These are phyloP conservation scores for Hypoxylon sp. DNA, from an alignment of 2,329 filamentous ascomycete genomes.

Conservation along the genomic window DNA sequence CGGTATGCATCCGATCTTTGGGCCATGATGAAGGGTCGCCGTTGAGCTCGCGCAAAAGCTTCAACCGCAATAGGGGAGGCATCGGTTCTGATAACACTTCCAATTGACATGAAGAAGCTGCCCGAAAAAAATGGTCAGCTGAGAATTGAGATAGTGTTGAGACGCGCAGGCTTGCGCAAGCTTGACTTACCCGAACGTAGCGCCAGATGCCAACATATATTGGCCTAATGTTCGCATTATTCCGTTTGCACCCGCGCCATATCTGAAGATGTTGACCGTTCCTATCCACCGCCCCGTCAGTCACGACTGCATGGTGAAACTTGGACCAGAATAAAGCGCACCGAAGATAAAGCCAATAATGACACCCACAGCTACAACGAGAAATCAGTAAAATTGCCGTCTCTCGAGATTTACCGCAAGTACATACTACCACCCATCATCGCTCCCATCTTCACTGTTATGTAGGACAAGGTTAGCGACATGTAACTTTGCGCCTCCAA, in stretches of 20 bases:
- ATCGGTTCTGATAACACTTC: conserved; percentile 95
- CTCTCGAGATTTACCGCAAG: neutral
- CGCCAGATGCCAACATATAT: conserved; percentile 95
- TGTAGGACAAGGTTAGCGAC: conserved; percentile 52
- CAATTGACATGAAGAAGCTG: conserved; percentile 98
- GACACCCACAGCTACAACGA: conserved; percentile 82
- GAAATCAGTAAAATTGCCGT: conserved; percentile 27
- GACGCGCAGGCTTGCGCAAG: neutral
- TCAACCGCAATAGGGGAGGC: conserved; percentile 81
- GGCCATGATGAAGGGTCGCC: conserved; percentile 78
- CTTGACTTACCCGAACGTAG: conserved; percentile 87
- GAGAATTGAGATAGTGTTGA: conserved; percentile 2
- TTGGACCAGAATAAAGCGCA: conserved; percentile 58
- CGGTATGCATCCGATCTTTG: conserved; percentile 59
- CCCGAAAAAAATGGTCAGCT: conserved; percentile 41
- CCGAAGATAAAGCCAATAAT: conserved; percentile 99
- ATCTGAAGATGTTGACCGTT: conserved; percentile 94
- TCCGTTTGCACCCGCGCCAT: conserved; percentile 92
- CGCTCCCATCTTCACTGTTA: conserved; percentile 93
- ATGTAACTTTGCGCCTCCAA: conserved; percentile 23
- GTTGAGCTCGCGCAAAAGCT: conserved; percentile 81
- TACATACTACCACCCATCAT: conserved; percentile 98
- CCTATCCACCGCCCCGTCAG: conserved; percentile 65
- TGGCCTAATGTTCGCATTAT: conserved; percentile 95
- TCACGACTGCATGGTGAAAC: conserved; percentile 16